Evolutionary conservation across 371 early-diverging fungal genomes (phyloP), one percentile per base, ranked within the genome.

Genomic region (Mucor saturninus): DNA sequence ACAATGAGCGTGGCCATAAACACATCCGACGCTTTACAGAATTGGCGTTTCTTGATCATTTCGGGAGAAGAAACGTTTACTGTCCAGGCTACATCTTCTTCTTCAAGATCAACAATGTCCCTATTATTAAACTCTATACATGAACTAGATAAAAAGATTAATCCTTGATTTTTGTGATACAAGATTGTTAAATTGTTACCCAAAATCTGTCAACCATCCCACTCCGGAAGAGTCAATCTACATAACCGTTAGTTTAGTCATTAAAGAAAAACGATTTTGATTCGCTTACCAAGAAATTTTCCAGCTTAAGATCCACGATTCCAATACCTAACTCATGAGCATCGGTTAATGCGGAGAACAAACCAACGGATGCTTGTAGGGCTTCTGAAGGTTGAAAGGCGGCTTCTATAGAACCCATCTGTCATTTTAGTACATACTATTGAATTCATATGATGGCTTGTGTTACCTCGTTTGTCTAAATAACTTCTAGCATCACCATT

Each of bases 181-280:
- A 21, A 21, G 21, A 21, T 21, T 21, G 21, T 0, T 15, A 28
- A 2, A 29, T 14, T 54, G 14, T 66, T 60, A 69, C 67, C 76
- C 79, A 45, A 79, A 76, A 51, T 79, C 79, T 9, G 79, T 76
- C 2, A 79, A 10, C 65, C 68, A 79, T 2, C 68, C 72, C 11
- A 73, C 49, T 4, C 79, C 76, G 15, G 61, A 46, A 8, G 65
- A 37, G 31, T 75, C 76, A 32, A 75, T 65, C 66, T 71, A 48
- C 26, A 5, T 26, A 15, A 26, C 14, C 5, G 10, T 28, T 15
- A 26, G 2, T 48, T 1, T 48, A 21, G 21, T 21, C 21, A 21
- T 21, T 0, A 21, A 28, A 26, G 0, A 26, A 21, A 14, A 8
- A 28, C 5, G 7, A 42, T 42, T 4, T 14, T 42, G n/a, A 13